Evolutionary conservation across 202 grass and related monocot genomes (phyloP), one percentile per base, ranked within the genome.

Genomic region (Bolboschoenoplectus hybrid): DNA sequence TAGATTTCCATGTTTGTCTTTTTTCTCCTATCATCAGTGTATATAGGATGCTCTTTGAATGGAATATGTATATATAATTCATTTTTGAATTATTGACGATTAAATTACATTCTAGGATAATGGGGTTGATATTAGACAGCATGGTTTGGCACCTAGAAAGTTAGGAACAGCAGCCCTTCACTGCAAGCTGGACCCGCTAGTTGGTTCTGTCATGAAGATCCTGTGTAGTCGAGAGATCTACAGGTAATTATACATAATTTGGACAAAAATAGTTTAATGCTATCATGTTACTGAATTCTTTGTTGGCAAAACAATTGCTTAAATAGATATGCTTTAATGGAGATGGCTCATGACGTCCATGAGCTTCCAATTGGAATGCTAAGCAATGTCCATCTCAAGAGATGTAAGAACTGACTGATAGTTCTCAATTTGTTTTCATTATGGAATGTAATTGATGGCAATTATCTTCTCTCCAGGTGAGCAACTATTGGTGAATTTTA

Each of bases 181-280:
- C 75, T 90, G 91, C 84, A 92, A 92, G 88, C 87, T 98, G 45
- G 90, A 95, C 17, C 87, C 93, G n/a, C 82, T 58, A 12, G 86
- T 95, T 72, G 64, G 63, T 44, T 93, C 91, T 51, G 70, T 95
- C 1, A 47, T 95, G 64, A 95, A 98, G 88, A 88, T 94, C 32
- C 75, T 98, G 26, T 98, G 93, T 81, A 82, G 96, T 45, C 93
- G 95, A 91, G 96, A 95, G 82, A 98, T 95, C 47, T 98, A 98
- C 64, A 91, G 85, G 95, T 93, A 79, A 7, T 45, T 81, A 26
- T 56, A 17, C 9, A 9, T 58, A 39, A 74, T 76, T 84, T 10
- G 16, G 80, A 67, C 9, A 26, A 67, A 49, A 41, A 39, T 70
- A 58, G 36, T 58, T 76, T 78, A 63, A 56, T 26, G 32, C 10